Conservation (phyloP, 2,329 filamentous ascomycete species). For the Ampelomyces quisqualis region DNA sequence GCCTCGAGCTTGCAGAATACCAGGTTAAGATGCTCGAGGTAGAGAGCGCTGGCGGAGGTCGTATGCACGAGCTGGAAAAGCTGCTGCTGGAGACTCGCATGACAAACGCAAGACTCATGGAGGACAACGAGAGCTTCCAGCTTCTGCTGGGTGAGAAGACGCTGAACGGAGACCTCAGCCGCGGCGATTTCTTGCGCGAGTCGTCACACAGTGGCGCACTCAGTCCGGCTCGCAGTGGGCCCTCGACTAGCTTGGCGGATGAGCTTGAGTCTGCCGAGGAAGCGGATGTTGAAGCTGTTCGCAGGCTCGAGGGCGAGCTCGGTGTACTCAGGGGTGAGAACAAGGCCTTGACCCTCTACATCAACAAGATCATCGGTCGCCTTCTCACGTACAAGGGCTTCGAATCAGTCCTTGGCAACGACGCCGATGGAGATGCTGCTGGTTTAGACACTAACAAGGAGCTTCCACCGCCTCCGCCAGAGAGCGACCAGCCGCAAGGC, state of each 20-base stretch:
- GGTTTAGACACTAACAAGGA: slow-evolving; percentile 71
- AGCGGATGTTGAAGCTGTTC: slow-evolving; percentile 52
- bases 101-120: slow-evolving; percentile 93
- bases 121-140: slow-evolving; percentile 98
- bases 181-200: slow-evolving; percentile 72
- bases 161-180: slow-evolving; percentile 87
- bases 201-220: slow-evolving; percentile 41
- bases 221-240: slow-evolving; percentile 37
- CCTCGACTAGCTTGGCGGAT: slow-evolving; percentile 61
- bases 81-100: slow-evolving; percentile 88
- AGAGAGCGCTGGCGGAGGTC: slow-evolving; percentile 87
- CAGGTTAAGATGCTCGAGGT: slow-evolving; percentile 95
- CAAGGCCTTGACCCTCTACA: slow-evolving; percentile 94
- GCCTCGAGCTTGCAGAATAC: slow-evolving; percentile 88
- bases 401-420: slow-evolving; percentile 85
- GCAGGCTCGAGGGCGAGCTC: slow-evolving; percentile 74
- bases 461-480: slow-evolving; percentile 71
- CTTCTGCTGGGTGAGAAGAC: slow-evolving; percentile 92
- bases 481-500: slow-evolving; percentile 47
- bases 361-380: slow-evolving; percentile 98
- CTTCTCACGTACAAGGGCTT: slow-evolving; percentile 93
- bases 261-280: slow-evolving; percentile 72
- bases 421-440: slow-evolving; percentile 48
- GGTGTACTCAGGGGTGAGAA: slow-evolving; percentile 87
- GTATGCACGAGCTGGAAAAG: slow-evolving; percentile 85